phyloP scores from a whole-genome alignment of 2,329 filamentous ascomycete species.

The Xylaria sp. region DNA sequence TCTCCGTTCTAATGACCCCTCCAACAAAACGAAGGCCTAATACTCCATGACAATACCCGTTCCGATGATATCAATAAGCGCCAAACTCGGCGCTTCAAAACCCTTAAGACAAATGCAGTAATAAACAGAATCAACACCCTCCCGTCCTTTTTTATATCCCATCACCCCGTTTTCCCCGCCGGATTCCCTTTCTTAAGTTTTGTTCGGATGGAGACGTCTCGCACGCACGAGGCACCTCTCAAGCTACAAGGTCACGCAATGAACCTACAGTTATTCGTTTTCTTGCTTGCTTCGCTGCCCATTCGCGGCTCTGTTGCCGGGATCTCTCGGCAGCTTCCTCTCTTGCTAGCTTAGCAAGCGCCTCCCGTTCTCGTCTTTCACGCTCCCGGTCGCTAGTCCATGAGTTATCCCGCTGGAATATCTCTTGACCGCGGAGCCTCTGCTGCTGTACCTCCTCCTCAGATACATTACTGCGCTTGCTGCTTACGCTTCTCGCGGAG shows the following conservation, averaged over 20 bases:
- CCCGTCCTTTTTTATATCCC: constrained; percentile 4
- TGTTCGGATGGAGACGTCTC: background rate
- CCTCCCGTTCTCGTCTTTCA: constrained; percentile 58
- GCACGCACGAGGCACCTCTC: background rate
- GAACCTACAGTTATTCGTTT: constrained; percentile 40
- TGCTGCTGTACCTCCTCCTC: constrained; percentile 55
- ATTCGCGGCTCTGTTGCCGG: constrained; percentile 60
- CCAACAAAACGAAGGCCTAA: constrained; percentile 1
- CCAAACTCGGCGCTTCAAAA: constrained; percentile 22
- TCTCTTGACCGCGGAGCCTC: constrained; percentile 55
- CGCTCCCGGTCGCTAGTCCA: constrained; percentile 51
- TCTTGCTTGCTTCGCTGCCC: constrained; percentile 61
- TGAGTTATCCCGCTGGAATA: constrained; percentile 56
- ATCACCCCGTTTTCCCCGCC: background rate
- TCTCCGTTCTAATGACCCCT: constrained; percentile 8
- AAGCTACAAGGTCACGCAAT: constrained; percentile 26
- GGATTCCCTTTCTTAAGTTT: background rate
- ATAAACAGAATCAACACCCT: constrained; percentile 27
- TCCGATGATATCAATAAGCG: constrained; percentile 16
- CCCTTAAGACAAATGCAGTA: constrained; percentile 22
- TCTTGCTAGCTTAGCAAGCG: constrained; percentile 55
- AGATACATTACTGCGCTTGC: constrained; percentile 53
- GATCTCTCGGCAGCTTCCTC: constrained; percentile 65
- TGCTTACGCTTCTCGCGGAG: constrained; percentile 44
- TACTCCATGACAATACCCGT: constrained; percentile 10